Percentiles rank a stretch among this genome's conserved stretches.
These are phyloP conservation scores for Huntiella bhutanensis DNA, from an alignment of 2,329 filamentous ascomycete species.

Conservation along the genomic window DNA sequence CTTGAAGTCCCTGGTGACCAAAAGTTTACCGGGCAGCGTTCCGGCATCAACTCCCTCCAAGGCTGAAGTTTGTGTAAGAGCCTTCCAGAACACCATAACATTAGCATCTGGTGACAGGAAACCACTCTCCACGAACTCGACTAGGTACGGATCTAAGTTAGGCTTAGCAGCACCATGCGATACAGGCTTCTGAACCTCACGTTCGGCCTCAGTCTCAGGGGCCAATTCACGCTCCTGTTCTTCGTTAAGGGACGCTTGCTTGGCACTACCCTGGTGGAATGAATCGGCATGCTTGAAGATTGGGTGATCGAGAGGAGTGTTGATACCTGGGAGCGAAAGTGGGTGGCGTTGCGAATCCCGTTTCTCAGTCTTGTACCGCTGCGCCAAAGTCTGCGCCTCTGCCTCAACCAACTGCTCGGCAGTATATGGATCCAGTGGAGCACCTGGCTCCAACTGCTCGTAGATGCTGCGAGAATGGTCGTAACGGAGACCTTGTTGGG, in stretches of 20 bases:
- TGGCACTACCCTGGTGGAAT: not conserved
- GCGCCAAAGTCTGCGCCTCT: constrained; percentile 32
- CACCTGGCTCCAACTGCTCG: constrained; percentile 9
- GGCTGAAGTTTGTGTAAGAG: constrained; percentile 24
- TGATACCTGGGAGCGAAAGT: not conserved
- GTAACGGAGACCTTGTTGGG: constrained; percentile 35
- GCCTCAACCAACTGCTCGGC: constrained; percentile 32
- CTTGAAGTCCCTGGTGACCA: constrained; percentile 32
- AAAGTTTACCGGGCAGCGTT: constrained; percentile 22
- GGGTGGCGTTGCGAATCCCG: too few relatives aligned
- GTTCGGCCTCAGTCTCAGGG: constrained; percentile 43
- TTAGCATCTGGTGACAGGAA: constrained; percentile 15
- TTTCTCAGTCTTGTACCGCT: constrained; percentile 25
- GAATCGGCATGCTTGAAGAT: constrained; percentile 3
- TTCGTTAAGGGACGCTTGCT: constrained; percentile 28
- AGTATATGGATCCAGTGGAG: not conserved
- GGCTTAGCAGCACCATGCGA: constrained; percentile 23
- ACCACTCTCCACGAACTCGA: constrained; percentile 22
- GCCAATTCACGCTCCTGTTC: constrained; percentile 52
- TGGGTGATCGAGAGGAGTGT: not conserved
- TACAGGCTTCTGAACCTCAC: constrained; percentile 30
- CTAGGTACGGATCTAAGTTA: constrained; percentile 18
- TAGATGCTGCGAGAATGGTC: constrained; percentile 23
- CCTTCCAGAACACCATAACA: constrained; percentile 26
- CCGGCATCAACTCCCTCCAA: constrained; percentile 17